Conservation (phyloP, 177 flowering plant genomes). For the Vitis hybrid region DNA sequence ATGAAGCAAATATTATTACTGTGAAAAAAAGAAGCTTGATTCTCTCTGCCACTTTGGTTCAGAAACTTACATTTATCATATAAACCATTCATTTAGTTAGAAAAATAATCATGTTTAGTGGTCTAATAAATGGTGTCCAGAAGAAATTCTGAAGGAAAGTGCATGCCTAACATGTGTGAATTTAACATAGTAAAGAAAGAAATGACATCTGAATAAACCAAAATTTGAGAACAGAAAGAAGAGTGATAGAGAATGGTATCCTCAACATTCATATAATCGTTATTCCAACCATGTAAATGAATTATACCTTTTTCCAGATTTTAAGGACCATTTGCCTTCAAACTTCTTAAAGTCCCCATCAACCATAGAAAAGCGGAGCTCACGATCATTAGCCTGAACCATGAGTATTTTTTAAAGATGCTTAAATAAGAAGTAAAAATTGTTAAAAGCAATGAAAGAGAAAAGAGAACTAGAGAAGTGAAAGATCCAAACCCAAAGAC, state of each 20-base stretch:
- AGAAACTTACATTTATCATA: too few relatives aligned
- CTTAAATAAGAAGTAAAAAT: not conserved
- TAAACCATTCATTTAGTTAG: too few relatives aligned
- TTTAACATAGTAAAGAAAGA: not conserved
- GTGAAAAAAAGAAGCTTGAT: too few relatives aligned
- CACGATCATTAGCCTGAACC: constrained; percentile 58
- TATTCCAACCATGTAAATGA: not conserved
- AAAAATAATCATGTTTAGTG: too few relatives aligned
- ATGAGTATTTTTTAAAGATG: constrained; percentile 4
- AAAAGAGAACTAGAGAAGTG: not conserved
- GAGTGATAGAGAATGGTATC: not conserved
- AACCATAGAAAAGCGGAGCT: constrained; percentile 92
- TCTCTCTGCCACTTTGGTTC: too few relatives aligned
- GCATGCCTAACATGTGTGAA: not conserved
- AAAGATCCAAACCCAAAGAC: too few relatives aligned
- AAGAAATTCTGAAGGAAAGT: not conserved
- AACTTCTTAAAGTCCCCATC: constrained; percentile 98
- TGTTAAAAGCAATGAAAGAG: not conserved
- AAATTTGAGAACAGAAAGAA: not conserved
- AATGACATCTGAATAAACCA: not conserved
- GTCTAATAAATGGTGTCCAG: too few relatives aligned
- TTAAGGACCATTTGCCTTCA: constrained; percentile 91
- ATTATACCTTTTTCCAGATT: constrained; percentile 60
- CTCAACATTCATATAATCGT: not conserved
- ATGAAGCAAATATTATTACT: too few relatives aligned